These are phyloP conservation scores for Euryodendron excelsum DNA, from an alignment of 148 eudicot species.

Conservation along the genomic window DNA sequence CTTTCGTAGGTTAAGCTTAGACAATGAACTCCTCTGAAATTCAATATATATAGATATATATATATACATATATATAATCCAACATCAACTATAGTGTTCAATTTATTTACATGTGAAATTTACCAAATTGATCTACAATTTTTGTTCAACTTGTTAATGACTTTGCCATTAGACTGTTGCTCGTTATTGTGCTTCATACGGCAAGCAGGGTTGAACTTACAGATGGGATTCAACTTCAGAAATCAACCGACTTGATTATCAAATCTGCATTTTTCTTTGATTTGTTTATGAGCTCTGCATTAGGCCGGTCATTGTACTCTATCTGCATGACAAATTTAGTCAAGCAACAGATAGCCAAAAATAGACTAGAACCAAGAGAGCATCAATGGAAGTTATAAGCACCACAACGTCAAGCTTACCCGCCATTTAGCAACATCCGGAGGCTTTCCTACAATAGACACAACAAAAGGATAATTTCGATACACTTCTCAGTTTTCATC, in stretches of 20 bases:
- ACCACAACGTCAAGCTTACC: conserved; percentile 43
- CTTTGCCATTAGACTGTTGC: not conserved
- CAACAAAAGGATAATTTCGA: conserved; percentile 15
- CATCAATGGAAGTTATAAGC: conserved; percentile 1
- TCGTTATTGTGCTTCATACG: not conserved
- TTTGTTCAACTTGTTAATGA: not conserved
- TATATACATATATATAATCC: too few relatives aligned
- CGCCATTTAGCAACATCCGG: conserved; percentile 83
- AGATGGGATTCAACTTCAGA: conserved; percentile 23
- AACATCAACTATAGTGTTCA: too few relatives aligned
- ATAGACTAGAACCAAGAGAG: not conserved
- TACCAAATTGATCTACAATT: not conserved
- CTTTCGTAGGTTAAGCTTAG: too few relatives aligned
- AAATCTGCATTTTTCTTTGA: conserved; percentile 92
- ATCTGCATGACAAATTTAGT: conserved; percentile 49
- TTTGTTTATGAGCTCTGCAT: conserved; percentile 83
- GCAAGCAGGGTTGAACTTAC: not conserved
- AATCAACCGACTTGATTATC: conserved; percentile 66
- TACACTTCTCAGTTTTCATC: not conserved
- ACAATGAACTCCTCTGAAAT: too few relatives aligned
- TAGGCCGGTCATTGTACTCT: conserved; percentile 88
- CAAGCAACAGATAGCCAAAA: too few relatives aligned
- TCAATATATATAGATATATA: too few relatives aligned
- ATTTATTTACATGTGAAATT: too few relatives aligned
- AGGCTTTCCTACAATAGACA: conserved; percentile 47